Evolutionary conservation across 2,329 filamentous ascomycete species (phyloP).

Genomic region (Helotiales sp.): DNA sequence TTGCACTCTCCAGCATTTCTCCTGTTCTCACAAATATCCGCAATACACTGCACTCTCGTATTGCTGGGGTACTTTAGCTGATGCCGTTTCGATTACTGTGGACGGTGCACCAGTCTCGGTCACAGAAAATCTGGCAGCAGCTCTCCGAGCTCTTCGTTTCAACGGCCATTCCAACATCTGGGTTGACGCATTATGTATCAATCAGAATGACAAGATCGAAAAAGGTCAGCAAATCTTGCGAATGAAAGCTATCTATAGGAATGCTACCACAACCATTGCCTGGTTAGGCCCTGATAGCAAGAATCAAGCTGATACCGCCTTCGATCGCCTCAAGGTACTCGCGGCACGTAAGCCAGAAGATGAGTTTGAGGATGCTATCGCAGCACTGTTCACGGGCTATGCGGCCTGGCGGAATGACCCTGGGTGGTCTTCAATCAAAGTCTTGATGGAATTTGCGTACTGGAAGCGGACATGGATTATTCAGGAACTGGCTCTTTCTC

Average conservation of each 20-base stretch:
- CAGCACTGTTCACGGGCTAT: background rate
- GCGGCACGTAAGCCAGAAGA: background rate
- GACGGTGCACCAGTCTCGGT: slow-evolving; percentile 5
- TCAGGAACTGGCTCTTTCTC: slow-evolving; percentile 7
- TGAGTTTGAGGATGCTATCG: background rate
- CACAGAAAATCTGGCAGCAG: slow-evolving; percentile 22
- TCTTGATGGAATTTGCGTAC: background rate
- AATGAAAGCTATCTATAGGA: slow-evolving; percentile 17
- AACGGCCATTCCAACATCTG: slow-evolving; percentile 16
- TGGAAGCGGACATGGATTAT: slow-evolving; percentile 14
- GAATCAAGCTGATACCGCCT: background rate
- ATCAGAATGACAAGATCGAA: slow-evolving; percentile 21
- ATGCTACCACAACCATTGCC: slow-evolving; percentile 12
- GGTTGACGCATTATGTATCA: slow-evolving; percentile 27
- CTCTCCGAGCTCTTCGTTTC: slow-evolving; percentile 14
- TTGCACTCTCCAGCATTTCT: background rate
- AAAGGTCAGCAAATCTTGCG: slow-evolving; percentile 16
- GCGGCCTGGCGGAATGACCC: background rate
- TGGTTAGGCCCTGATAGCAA: slow-evolving; percentile 13
- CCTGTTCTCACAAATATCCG: slow-evolving; percentile 3
- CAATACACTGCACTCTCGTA: slow-evolving; percentile 16
- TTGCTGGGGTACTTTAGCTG: slow-evolving; percentile 14
- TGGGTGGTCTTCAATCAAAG: slow-evolving; percentile 4
- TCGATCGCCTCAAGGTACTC: background rate
- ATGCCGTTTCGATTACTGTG: slow-evolving; percentile 9